These are phyloP conservation scores for Dittrichia graveolens DNA, from an alignment of 129 eudicot species.

Conservation along the genomic window DNA sequence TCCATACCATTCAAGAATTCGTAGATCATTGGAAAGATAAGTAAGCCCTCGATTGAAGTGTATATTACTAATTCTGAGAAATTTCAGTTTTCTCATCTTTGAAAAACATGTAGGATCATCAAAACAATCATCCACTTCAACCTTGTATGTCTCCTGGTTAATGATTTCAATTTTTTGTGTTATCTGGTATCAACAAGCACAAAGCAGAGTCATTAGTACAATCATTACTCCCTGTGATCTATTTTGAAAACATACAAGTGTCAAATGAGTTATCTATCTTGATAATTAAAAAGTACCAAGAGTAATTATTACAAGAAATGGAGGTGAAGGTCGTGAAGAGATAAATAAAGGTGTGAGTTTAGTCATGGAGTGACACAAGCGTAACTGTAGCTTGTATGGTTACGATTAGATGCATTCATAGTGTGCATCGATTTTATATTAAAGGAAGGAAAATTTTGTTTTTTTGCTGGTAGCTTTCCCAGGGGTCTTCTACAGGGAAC, in stretches of 20 bases:
- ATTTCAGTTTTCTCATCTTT: constrained; percentile 17
- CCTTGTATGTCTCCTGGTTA: constrained; percentile 13
- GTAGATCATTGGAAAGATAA: constrained; percentile 27
- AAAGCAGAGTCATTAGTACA: background rate
- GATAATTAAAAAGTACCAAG: background rate
- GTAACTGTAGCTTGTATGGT: too few species aligned
- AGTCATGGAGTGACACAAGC: too few species aligned
- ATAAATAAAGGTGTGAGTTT: too few species aligned
- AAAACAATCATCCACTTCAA: background rate
- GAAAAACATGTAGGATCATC: constrained; percentile 22
- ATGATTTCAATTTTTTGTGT: constrained; percentile 16
- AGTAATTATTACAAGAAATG: too few species aligned
- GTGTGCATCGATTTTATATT: too few species aligned
- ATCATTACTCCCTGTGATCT: background rate
- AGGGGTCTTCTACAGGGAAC: too few species aligned
- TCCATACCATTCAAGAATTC: constrained; percentile 22
- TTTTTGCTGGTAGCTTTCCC: too few species aligned
- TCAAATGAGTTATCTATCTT: background rate
- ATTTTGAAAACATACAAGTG: background rate
- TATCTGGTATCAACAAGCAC: constrained; percentile 23
- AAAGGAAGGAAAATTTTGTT: too few species aligned
- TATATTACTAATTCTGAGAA: constrained; percentile 17
- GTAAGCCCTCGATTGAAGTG: constrained; percentile 14
- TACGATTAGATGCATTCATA: too few species aligned
- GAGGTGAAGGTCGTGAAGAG: too few species aligned